These are phyloP conservation scores for Penicillium brasilianum DNA, from an alignment of 2,329 filamentous ascomycete species.

Conservation along the genomic window DNA sequence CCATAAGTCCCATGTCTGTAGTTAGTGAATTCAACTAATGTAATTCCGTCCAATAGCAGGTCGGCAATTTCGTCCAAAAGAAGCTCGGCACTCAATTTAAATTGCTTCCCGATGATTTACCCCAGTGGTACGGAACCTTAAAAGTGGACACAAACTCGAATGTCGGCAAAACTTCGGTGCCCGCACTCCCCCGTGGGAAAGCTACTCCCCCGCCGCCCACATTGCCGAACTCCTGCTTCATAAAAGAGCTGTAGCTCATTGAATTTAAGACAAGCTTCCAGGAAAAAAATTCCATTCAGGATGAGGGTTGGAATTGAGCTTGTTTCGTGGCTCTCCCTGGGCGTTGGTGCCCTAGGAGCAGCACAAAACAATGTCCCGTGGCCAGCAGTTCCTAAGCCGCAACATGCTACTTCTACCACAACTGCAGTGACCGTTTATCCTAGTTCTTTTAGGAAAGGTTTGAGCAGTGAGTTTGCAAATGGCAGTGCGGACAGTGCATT, in stretches of 20 bases:
- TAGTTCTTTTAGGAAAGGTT: neutral
- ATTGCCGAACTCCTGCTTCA: neutral
- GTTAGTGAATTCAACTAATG: no score
- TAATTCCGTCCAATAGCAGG: no score
- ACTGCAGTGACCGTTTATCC: neutral
- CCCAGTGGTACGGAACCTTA: no score
- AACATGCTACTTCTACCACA: neutral
- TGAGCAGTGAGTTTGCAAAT: neutral
- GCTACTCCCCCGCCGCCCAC: neutral
- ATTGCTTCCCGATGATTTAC: no score
- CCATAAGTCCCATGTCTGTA: no score
- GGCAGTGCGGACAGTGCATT: neutral
- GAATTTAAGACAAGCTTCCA: neutral
- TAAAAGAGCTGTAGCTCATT: neutral
- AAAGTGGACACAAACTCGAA: neutral
- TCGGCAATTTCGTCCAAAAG: no score
- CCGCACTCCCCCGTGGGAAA: neutral
- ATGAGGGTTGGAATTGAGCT: neutral
- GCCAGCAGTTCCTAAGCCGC: constrained; percentile 2
- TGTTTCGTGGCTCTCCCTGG: neutral
- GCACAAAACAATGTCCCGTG: neutral
- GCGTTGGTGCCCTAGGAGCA: neutral
- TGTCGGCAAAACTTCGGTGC: neutral
- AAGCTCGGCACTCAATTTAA: no score
- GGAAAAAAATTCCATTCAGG: neutral